phyloP scores from a whole-genome alignment of 1,284 basidiomycete genomes.

The Macrocybe sp. region DNA sequence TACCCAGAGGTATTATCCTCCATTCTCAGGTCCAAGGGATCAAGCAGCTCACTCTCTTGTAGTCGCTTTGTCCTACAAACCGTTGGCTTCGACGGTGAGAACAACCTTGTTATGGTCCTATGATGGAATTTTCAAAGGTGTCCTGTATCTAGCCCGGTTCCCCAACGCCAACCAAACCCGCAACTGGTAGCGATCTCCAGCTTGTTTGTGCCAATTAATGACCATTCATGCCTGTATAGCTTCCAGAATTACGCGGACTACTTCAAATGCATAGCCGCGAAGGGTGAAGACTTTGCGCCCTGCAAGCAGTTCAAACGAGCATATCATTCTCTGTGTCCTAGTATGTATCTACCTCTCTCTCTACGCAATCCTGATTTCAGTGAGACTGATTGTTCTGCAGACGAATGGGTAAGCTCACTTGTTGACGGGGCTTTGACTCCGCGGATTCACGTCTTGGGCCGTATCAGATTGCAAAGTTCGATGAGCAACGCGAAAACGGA shows the following conservation, averaged over 20 bases:
- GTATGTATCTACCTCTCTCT: constrained; percentile 49
- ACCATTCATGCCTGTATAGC: constrained; percentile 30
- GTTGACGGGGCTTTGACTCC: constrained; percentile 1
- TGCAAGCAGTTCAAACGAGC: constrained; percentile 99
- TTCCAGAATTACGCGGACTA: constrained; percentile 98
- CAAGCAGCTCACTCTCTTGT: constrained; percentile 10
- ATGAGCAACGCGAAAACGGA: constrained; percentile 89
- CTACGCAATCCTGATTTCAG: constrained; percentile 6
- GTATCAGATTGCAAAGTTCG: constrained; percentile 75
- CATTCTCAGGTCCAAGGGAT: constrained; percentile 2
- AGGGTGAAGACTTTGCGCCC: constrained; percentile 96
- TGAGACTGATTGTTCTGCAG: constrained; percentile 31
- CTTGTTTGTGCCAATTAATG: not conserved
- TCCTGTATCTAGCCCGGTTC: constrained; percentile 67
- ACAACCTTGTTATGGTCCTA: not conserved
- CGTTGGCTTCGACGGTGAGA: constrained; percentile 79
- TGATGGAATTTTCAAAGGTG: constrained; percentile 4
- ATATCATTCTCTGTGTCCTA: constrained; percentile 97
- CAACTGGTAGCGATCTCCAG: constrained; percentile 67
- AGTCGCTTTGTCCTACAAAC: constrained; percentile 86
- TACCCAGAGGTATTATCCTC: constrained; percentile 43
- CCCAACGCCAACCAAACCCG: constrained; percentile 95
- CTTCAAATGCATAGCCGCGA: constrained; percentile 95
- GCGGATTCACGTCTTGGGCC: constrained; percentile 12
- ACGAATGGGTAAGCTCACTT: constrained; percentile 70